These are phyloP conservation scores for Athelia sp. DNA, from an alignment of 1,284 basidiomycete species.

Conservation along the genomic window DNA sequence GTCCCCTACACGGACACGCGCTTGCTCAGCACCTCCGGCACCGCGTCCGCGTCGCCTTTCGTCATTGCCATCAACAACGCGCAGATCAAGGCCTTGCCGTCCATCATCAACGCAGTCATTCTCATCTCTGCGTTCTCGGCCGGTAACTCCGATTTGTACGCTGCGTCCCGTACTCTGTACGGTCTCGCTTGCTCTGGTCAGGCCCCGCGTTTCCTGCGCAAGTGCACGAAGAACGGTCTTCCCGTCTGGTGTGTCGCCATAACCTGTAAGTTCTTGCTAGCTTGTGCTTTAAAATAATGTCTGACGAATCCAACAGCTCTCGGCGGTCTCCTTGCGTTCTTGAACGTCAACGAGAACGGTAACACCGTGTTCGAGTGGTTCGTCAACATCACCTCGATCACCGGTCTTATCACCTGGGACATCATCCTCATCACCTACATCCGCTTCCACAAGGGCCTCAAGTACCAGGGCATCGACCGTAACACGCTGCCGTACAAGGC, in stretches of 20 bases:
- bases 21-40: conserved; percentile 33
- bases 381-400: conserved; percentile 46
- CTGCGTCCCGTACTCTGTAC: conserved; percentile 48
- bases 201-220: conserved; percentile 53
- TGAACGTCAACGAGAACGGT: conserved; percentile 44
- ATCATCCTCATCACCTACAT: conserved; percentile 59
- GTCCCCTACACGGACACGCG: conserved; percentile 50
- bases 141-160: conserved; percentile 52
- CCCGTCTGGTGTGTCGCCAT: conserved; percentile 51
- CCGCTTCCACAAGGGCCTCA: conserved; percentile 53
- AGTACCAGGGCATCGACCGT: conserved; percentile 50
- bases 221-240: conserved; percentile 49
- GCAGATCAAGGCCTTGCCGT: conserved; percentile 60
- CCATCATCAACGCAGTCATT: conserved; percentile 59
- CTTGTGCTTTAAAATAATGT: too few relatives aligned
- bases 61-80: conserved; percentile 63
- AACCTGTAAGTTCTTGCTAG: conserved; percentile 47
- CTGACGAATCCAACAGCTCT: too few relatives aligned
- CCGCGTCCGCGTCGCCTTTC: conserved; percentile 62
- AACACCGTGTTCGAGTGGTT: conserved; percentile 54
- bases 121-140: conserved; percentile 63
- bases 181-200: conserved; percentile 54
- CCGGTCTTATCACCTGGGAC: conserved; percentile 62
- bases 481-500: conserved; percentile 44
- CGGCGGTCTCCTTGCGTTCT: conserved; percentile 47